phyloP scores from a whole-genome alignment of 305 asterid species.

The Solanum hybrid region DNA sequence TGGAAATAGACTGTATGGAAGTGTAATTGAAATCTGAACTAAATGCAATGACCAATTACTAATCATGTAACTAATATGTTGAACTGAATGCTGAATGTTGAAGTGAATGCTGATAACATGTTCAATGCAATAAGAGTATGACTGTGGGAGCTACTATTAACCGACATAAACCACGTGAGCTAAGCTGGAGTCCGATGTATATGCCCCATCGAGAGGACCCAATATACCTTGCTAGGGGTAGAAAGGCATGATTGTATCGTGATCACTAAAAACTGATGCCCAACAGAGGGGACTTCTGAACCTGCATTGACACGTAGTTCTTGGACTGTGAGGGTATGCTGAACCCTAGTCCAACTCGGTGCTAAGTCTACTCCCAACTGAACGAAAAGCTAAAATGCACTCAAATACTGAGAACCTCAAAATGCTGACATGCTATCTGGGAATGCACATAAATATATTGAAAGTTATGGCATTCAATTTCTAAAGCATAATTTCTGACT shows the following conservation, averaged over 20 bases:
- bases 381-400: background rate
- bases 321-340: background rate
- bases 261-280: background rate
- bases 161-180: background rate
- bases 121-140: background rate
- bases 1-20: background rate
- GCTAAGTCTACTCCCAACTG: background rate
- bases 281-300: background rate
- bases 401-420: background rate
- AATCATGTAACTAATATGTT: background rate
- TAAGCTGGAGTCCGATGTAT: background rate
- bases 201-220: background rate
- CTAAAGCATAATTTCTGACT: background rate
- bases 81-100: too few relatives aligned
- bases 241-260: background rate
- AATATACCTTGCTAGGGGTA: background rate
- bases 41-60: background rate
- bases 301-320: background rate
- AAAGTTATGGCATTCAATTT: background rate
- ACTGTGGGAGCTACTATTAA: background rate
- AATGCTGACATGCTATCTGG: background rate
- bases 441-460: background rate
- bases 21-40: background rate
- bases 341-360: background rate
- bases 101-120: background rate